These are phyloP conservation scores for Talaromyces trachyspermus DNA, from an alignment of 495 filamentous ascomycete species.

Conservation along the genomic window DNA sequence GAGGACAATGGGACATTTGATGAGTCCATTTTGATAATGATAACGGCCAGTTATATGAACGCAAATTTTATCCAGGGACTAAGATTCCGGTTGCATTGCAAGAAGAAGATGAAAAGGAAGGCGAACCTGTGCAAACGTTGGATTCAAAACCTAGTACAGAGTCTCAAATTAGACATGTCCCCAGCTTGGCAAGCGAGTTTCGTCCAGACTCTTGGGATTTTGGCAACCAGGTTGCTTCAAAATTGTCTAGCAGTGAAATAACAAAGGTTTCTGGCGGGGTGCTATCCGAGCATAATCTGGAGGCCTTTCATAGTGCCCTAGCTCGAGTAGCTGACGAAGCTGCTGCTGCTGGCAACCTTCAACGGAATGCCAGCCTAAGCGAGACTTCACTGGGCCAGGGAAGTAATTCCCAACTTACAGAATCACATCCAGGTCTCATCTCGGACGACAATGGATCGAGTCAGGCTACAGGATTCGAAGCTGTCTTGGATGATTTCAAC, in stretches of 20 bases:
- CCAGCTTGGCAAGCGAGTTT: conserved; percentile 37
- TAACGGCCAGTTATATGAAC: conserved; percentile 42
- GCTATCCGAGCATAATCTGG: conserved; percentile 52
- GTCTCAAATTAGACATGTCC: conserved; percentile 31
- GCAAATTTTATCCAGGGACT: conserved; percentile 19
- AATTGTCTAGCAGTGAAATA: conserved; percentile 22
- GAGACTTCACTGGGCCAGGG: conserved; percentile 29
- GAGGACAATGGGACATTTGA: conserved; percentile 54
- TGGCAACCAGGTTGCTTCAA: conserved; percentile 18
- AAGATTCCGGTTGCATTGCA: conserved; percentile 10
- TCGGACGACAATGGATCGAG: conserved; percentile 43
- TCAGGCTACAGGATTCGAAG: conserved; percentile 29
- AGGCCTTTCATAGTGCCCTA: conserved; percentile 73
- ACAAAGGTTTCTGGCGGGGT: conserved; percentile 31
- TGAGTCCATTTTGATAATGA: conserved; percentile 74
- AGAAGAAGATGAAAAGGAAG: conserved; percentile 8
- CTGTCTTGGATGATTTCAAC: conserved; percentile 47
- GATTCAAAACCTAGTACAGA: conserved; percentile 21
- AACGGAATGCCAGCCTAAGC: conserved; percentile 42
- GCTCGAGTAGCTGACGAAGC: conserved; percentile 70
- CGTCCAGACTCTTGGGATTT: conserved; percentile 10
- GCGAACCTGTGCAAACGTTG: not conserved
- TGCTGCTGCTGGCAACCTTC: conserved; percentile 61
- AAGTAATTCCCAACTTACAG: conserved; percentile 28
- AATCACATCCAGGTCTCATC: conserved; percentile 41